phyloP scores from a whole-genome alignment of 2,329 filamentous ascomycete species.

The Curvularia verruculosa region DNA sequence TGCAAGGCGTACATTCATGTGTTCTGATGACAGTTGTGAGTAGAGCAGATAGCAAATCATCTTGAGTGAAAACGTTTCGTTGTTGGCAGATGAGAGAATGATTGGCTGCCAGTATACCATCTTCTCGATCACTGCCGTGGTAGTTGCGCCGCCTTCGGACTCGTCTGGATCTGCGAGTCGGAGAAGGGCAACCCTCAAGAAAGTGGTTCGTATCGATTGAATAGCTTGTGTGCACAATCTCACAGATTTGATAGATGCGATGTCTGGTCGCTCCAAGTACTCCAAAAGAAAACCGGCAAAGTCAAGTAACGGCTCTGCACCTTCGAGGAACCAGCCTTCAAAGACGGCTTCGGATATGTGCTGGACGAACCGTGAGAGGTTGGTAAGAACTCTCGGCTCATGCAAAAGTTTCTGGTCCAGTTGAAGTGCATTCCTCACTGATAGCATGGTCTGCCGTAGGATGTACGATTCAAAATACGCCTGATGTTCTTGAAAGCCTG shows the following conservation, averaged over 20 bases:
- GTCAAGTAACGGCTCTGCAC: conserved; percentile 81
- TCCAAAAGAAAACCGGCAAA: conserved; percentile 86
- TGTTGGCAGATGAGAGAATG: conserved; percentile 76
- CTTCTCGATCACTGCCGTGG: conserved; percentile 77
- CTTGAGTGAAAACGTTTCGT: conserved; percentile 80
- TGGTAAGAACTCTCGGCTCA: conserved; percentile 84
- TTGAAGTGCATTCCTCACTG: conserved; percentile 72
- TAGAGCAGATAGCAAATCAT: conserved; percentile 94
- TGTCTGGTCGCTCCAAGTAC: conserved; percentile 83
- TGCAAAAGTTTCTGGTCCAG: conserved; percentile 73
- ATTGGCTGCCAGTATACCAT: conserved; percentile 96
- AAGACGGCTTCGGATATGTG: conserved; percentile 91
- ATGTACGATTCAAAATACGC: conserved; percentile 94
- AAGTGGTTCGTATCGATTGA: conserved; percentile 73
- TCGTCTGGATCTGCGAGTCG: conserved; percentile 84
- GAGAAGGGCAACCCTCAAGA: conserved; percentile 79
- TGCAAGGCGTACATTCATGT: conserved; percentile 70
- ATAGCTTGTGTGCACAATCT: conserved; percentile 89
- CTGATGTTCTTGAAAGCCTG: conserved; percentile 92
- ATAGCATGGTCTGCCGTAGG: conserved; percentile 73
- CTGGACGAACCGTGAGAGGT: conserved; percentile 78
- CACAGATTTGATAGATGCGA: conserved; percentile 82
- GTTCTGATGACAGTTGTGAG: conserved; percentile 77
- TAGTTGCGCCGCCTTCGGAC: conserved; percentile 65
- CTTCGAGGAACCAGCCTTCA: conserved; percentile 95